phyloP scores from a whole-genome alignment of 2,329 filamentous ascomycete species.

The Ceratocystis harringtonii region DNA sequence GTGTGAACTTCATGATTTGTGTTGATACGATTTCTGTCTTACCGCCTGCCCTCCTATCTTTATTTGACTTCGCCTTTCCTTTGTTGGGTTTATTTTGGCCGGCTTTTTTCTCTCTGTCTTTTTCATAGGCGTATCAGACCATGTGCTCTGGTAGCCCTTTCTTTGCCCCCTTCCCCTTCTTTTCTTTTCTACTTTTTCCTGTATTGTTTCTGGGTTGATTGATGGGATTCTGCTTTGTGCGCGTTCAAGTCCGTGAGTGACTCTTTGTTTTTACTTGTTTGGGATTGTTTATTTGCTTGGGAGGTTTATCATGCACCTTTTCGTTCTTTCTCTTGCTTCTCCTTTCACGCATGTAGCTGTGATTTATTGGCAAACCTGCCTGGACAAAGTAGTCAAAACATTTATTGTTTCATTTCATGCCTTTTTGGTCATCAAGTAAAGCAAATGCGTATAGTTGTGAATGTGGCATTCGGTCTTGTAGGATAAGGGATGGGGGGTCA shows the following conservation, averaged over 20 bases:
- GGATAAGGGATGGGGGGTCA: too few species aligned
- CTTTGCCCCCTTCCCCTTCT: background rate
- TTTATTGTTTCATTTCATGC: background rate
- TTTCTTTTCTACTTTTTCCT: background rate
- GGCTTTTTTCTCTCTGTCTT: background rate
- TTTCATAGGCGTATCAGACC: background rate
- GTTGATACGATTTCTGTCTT: background rate
- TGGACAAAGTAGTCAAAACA: background rate
- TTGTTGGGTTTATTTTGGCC: background rate
- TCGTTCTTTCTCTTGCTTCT: too few species aligned
- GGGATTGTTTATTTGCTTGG: background rate
- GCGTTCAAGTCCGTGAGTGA: background rate
- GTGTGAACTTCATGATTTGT: conserved; percentile 3
- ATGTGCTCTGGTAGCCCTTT: background rate
- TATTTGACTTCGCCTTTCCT: background rate
- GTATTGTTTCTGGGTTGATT: background rate
- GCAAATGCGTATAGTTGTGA: background rate
- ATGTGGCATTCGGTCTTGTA: background rate
- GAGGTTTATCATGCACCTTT: too few species aligned
- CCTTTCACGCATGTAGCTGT: background rate
- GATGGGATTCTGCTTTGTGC: background rate
- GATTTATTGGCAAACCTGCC: background rate
- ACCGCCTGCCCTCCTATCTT: background rate
- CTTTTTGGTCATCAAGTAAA: background rate
- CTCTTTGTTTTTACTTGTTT: background rate